Base-by-base conservation (phyloP, 73 alveolate species). In the Stentor roeselii region DNA sequence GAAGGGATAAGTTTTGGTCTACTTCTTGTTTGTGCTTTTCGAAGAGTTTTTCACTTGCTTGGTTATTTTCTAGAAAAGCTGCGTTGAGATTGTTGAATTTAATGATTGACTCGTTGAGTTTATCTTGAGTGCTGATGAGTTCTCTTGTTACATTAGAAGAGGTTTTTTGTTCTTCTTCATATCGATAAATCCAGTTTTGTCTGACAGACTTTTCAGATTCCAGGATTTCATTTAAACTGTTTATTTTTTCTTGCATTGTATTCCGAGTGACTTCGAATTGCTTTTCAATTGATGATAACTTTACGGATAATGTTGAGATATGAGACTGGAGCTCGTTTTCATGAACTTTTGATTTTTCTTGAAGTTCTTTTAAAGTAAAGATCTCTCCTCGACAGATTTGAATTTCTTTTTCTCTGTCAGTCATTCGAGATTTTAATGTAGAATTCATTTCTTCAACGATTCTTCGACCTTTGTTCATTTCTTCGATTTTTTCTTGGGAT, bases 131-230 rank as follows among this genome's bases (percentile, higher is more conserved):
- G 85, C 84, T 30, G 59, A 75, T 32, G 86, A 86, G 82, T 59
- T 74, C 78, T 31, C 36, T 27, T 31, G 78, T 87, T 37, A 90
- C 83, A 11, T 60, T 59, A 15, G 91, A 42, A 82, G 86, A 93
- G 40, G 80, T 87, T 42, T 77, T 87, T 59, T 90, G 90, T 60
- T 90, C 95, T 40, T 87, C 89, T 75, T 90, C 95, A 78, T 83
- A 90, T 40, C 92, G 58, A 27, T 87, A 85, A 15, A 89, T 83
- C 93, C 95, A 90, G 78, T 77, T 61, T 58, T 90, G 92, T 3
- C 92, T 61, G 35, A 88, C 84, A 42, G 86, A 86, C 60, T 88
- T 87, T 59, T 90, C 92, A 83, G 86, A 75, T 3, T 38, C 39
- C 11, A 83, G 60, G 35, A 87, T 80, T 3, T 86, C 92, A 36